Conservation (phyloP, 352 stramenopile genomes). For the Pythium brassicae region DNA sequence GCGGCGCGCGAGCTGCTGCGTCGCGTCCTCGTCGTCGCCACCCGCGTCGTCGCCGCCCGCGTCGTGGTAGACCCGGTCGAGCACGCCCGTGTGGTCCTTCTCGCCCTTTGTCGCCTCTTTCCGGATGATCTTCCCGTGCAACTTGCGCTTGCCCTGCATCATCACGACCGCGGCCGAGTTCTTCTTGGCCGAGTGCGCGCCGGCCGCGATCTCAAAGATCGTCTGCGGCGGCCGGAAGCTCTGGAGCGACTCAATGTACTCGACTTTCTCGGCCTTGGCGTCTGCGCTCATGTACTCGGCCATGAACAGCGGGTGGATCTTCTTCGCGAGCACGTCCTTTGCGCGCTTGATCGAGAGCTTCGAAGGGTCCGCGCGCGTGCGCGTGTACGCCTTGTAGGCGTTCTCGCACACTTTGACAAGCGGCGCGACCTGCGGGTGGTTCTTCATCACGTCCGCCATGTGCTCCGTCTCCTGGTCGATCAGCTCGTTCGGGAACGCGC, state of each 20-base stretch:
- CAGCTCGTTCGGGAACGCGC: slow-evolving; percentile 94
- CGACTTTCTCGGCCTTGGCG: slow-evolving; percentile 67
- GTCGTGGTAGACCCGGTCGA: slow-evolving; percentile 37
- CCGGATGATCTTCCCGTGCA: slow-evolving; percentile 84
- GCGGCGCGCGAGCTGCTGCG: slow-evolving; percentile 8
- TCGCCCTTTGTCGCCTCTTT: slow-evolving; percentile 61
- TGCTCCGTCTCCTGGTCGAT: slow-evolving; percentile 96
- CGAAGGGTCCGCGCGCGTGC: slow-evolving; percentile 94
- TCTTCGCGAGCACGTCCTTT: slow-evolving; percentile 91
- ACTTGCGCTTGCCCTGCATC: slow-evolving; percentile 85
- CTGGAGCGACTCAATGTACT: slow-evolving; percentile 91
- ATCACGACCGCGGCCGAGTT: slow-evolving; percentile 69
- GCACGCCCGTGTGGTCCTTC: slow-evolving; percentile 17
- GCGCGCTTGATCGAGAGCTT: slow-evolving; percentile 92
- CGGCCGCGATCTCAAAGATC: slow-evolving; percentile 94
- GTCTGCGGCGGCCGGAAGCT: slow-evolving; percentile 94
- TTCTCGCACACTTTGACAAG: slow-evolving; percentile 93
- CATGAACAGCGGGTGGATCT: slow-evolving; percentile 91
- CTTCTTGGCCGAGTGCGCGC: slow-evolving; percentile 73
- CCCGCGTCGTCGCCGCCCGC: slow-evolving; percentile 15
- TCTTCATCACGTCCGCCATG: slow-evolving; percentile 87
- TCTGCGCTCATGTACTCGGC: slow-evolving; percentile 86
- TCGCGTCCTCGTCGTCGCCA: slow-evolving; percentile 27
- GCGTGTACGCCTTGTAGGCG: slow-evolving; percentile 97
- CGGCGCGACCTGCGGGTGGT: slow-evolving; percentile 63